Evolutionary conservation across 768 basidiomycete species (phyloP).

Genomic region (Naganishia friedmannii): DNA sequence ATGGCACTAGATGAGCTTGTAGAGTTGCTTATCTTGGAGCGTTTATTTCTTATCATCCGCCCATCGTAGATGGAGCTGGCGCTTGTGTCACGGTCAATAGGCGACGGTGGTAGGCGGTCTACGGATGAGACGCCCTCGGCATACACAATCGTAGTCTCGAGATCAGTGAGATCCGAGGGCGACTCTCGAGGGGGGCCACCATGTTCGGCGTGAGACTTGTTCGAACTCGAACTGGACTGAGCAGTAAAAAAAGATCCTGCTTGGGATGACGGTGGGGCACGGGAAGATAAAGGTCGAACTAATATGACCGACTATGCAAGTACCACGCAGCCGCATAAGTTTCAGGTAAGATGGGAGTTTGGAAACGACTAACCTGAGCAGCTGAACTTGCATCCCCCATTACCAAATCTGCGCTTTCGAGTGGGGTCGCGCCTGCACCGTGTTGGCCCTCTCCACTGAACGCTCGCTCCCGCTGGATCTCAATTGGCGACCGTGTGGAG

Average conservation of each 20-base stretch:
- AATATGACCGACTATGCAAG: background rate
- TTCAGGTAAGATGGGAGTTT: too few relatives aligned
- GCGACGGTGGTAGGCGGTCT: background rate
- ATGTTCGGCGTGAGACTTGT: background rate
- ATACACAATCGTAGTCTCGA: background rate
- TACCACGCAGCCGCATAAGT: background rate
- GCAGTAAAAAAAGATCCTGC: constrained; percentile 13
- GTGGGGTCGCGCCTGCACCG: background rate
- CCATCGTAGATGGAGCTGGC: background rate
- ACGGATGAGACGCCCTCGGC: background rate
- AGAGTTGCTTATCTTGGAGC: constrained; percentile 4
- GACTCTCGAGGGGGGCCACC: background rate
- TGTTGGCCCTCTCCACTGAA: constrained; percentile 2
- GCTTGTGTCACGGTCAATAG: too few relatives aligned
- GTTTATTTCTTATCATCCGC: background rate
- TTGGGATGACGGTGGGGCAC: constrained; percentile 6
- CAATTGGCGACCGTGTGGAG: background rate
- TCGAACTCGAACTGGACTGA: background rate
- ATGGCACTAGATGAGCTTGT: background rate
- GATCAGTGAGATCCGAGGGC: background rate
- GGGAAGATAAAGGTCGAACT: constrained; percentile 10
- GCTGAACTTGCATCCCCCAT: constrained; percentile 17
- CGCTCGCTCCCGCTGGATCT: background rate
- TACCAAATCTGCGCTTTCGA: background rate
- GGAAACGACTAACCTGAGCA: background rate